Percentiles rank a stretch among this genome's conserved stretches.
These are phyloP conservation scores for Primulina tabacum DNA, from an alignment of 257 asterid species.

Conservation along the genomic window DNA sequence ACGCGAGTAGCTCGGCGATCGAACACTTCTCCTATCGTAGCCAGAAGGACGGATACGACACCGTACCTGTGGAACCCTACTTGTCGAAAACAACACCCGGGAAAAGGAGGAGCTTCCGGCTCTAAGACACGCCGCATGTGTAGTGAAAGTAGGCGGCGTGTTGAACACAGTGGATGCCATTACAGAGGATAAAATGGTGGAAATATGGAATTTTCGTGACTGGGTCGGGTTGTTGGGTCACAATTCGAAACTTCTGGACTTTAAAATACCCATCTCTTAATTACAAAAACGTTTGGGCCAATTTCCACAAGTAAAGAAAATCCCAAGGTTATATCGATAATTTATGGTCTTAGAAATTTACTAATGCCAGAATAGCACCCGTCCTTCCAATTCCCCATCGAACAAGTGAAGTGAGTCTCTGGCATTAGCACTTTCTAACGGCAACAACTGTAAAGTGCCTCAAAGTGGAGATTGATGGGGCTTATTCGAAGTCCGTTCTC, in stretches of 20 bases:
- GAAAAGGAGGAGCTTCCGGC: slow-evolving; percentile 26
- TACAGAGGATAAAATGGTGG: slow-evolving; percentile 7
- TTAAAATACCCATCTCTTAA: too few relatives aligned
- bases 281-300: too few relatives aligned
- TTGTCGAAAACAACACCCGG: slow-evolving; percentile 30
- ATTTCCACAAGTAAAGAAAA: too few relatives aligned
- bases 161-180: slow-evolving; percentile 47
- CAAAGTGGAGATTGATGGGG: neutral
- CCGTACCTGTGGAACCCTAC: slow-evolving; percentile 24
- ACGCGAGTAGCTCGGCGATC: slow-evolving; percentile 30
- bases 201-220: too few relatives aligned
- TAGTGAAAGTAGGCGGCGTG: slow-evolving; percentile 37
- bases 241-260: too few relatives aligned
- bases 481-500: slow-evolving; percentile 32
- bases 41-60: slow-evolving; percentile 28
- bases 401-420: slow-evolving; percentile 15
- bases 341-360: neutral
- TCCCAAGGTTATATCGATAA: too few relatives aligned
- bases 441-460: slow-evolving; percentile 30
- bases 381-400: slow-evolving; percentile 20
- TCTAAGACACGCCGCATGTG: slow-evolving; percentile 35
- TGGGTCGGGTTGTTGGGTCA: too few relatives aligned
- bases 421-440: slow-evolving; percentile 40
- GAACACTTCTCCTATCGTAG: slow-evolving; percentile 24
- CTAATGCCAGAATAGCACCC: slow-evolving; percentile 25